Evolutionary conservation across 306 rosid species (phyloP).

Genomic region (Prunus mongolica): DNA sequence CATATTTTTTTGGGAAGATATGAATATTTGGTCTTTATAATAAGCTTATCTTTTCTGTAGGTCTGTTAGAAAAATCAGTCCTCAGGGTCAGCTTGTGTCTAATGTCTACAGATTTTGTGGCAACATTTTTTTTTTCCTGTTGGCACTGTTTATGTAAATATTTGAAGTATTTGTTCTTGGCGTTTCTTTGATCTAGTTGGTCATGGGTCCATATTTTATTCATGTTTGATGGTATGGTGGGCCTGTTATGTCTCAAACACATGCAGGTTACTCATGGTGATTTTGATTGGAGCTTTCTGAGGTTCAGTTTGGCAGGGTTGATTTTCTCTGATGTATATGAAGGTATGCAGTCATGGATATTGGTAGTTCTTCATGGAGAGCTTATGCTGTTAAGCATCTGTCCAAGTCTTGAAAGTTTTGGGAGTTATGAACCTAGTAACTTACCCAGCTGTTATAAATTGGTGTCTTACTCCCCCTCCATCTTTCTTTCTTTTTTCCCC

Average conservation of each 20-base stretch:
- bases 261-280: constrained; percentile 81
- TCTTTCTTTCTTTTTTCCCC: neutral
- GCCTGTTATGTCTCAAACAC: constrained; percentile 62
- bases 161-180: constrained; percentile 10
- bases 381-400: constrained; percentile 35
- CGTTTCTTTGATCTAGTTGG: constrained; percentile 42
- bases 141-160: constrained; percentile 12
- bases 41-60: neutral
- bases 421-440: constrained; percentile 37
- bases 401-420: constrained; percentile 32
- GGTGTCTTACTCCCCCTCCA: constrained; percentile 57
- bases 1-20: neutral
- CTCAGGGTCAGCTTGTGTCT: neutral
- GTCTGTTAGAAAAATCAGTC: neutral
- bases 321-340: constrained; percentile 61
- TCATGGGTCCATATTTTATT: constrained; percentile 42
- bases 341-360: constrained; percentile 75
- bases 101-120: constrained; percentile 14
- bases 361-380: constrained; percentile 48
- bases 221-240: constrained; percentile 65
- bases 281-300: constrained; percentile 75
- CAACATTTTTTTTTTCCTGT: constrained; percentile 18
- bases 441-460: constrained; percentile 28
- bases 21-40: neutral
- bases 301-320: constrained; percentile 66